Evolutionary conservation across 2,329 filamentous ascomycete species (phyloP).

Genomic region (Fusarium dlaminii): DNA sequence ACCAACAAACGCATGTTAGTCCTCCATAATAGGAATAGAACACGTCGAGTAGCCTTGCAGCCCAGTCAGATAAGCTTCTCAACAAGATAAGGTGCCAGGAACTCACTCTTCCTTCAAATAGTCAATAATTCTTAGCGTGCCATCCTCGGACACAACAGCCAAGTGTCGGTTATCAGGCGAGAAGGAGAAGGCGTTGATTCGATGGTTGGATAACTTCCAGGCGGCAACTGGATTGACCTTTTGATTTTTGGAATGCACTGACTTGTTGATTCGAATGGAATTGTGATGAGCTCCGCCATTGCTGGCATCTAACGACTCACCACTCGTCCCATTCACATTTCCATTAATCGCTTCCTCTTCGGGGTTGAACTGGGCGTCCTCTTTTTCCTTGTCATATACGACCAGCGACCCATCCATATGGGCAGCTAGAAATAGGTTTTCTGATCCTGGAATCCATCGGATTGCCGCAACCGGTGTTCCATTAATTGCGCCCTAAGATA

Average conservation of each 20-base stretch:
- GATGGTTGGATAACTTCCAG: conserved; percentile 92
- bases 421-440: conserved; percentile 89
- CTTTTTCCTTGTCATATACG: conserved; percentile 97
- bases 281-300: conserved; percentile 50
- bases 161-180: conserved; percentile 89
- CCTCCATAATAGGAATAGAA: conserved; percentile 95
- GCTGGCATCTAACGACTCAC: conserved; percentile 49
- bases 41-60: conserved; percentile 78
- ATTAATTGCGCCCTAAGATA: conserved; percentile 81
- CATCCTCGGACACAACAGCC: conserved; percentile 91
- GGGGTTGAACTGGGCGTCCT: conserved; percentile 80
- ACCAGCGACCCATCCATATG: conserved; percentile 92
- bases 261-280: conserved; percentile 82
- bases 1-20: conserved; percentile 94
- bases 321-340: conserved; percentile 51
- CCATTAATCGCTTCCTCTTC: conserved; percentile 70
- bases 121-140: conserved; percentile 88
- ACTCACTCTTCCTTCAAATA: conserved; percentile 87
- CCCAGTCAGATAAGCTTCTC: conserved; percentile 1
- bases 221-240: conserved; percentile 91
- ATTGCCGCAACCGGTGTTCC: conserved; percentile 86
- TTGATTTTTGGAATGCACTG: conserved; percentile 91
- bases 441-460: conserved; percentile 92
- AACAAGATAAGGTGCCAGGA: background rate
- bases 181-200: conserved; percentile 90